Evolutionary conservation across 495 filamentous ascomycete species (phyloP).

Genomic region (Aspergillus bridgeri): DNA sequence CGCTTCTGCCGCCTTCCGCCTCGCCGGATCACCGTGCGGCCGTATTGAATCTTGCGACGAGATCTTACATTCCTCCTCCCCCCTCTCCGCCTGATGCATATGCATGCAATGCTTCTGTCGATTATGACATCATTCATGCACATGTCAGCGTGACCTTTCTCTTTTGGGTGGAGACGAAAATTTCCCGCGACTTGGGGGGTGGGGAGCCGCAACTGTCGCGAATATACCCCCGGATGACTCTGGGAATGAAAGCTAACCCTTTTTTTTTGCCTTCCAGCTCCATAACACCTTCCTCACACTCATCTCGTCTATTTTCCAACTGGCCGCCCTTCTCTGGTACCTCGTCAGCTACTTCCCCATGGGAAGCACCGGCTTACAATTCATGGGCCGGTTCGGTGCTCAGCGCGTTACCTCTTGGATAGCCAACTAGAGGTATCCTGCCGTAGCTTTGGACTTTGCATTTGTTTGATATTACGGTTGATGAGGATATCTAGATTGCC

Average conservation of each 20-base stretch:
- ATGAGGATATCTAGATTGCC: background rate
- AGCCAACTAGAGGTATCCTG: constrained; percentile 53
- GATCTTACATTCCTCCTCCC: background rate
- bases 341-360: constrained; percentile 97
- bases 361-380: constrained; percentile 83
- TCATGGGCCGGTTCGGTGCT: constrained; percentile 81
- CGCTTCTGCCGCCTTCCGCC: background rate
- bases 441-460: too few species aligned
- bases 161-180: background rate
- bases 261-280: constrained; percentile 56
- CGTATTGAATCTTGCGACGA: background rate
- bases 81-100: background rate
- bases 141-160: background rate
- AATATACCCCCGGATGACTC: background rate
- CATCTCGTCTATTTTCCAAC: constrained; percentile 75
- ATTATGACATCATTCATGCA: background rate
- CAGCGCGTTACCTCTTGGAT: constrained; percentile 86
- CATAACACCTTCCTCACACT: constrained; percentile 78
- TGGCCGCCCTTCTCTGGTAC: constrained; percentile 86
- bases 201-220: background rate
- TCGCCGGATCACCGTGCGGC: background rate
- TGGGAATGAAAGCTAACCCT: constrained; percentile 10
- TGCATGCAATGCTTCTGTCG: background rate
- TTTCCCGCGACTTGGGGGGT: background rate
- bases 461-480: background rate